Percentiles rank a stretch among this genome's conserved stretches.
Conservation (phyloP, 1,284 basidiomycete genomes). For the Trametes hirsuta region DNA sequence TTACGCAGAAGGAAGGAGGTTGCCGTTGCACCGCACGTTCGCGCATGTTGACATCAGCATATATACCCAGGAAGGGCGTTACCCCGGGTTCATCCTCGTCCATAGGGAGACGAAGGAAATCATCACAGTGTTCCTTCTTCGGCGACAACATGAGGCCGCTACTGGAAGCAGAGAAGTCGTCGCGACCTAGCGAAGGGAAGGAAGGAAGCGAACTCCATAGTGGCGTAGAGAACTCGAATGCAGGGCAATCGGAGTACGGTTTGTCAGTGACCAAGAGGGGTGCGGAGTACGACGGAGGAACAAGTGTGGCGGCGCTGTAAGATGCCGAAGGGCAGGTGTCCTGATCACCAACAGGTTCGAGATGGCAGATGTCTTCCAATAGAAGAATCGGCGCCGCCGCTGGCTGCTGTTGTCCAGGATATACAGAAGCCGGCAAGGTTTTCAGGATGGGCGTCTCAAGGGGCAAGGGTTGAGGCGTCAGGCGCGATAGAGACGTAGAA, state of each 20-base stretch:
- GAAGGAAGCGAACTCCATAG: constrained; percentile 9
- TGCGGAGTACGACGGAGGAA: not conserved
- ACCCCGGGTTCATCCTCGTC: constrained; percentile 1
- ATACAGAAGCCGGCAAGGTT: no score
- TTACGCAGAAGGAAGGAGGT: constrained; percentile 37
- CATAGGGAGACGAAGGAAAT: constrained; percentile 10
- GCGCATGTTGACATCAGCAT: constrained; percentile 51
- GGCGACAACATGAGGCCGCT: not conserved
- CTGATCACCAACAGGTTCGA: constrained; percentile 5
- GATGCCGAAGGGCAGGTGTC: not conserved
- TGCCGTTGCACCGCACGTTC: constrained; percentile 31
- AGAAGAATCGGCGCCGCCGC: not conserved
- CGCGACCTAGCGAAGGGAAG: constrained; percentile 14
- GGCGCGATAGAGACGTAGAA: not conserved
- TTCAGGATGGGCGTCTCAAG: no score
- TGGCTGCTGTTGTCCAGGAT: not conserved
- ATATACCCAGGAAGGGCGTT: constrained; percentile 37
- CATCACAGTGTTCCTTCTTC: constrained; percentile 1
- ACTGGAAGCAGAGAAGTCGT: constrained; percentile 14
- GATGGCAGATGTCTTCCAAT: constrained; percentile 20
- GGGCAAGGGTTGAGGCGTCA: not conserved
- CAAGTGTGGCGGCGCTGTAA: not conserved
- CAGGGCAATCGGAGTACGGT: constrained; percentile 20
- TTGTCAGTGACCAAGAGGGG: not conserved
- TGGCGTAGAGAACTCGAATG: constrained; percentile 10